These are phyloP conservation scores for Laetiporus sulphureus DNA, from an alignment of 1,284 basidiomycete genomes.

Conservation along the genomic window DNA sequence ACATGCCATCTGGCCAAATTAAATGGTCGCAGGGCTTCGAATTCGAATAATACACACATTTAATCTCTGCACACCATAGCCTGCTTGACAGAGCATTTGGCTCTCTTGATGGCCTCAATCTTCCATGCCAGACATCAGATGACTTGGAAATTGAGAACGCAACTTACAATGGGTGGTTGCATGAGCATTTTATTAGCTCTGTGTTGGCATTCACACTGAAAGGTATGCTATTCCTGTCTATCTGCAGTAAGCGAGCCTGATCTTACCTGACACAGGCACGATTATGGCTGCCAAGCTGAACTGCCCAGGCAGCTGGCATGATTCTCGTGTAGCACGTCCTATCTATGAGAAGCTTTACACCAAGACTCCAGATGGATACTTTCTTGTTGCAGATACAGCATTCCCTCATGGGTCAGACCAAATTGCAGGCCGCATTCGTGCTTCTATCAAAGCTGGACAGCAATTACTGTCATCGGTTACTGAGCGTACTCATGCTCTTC, in stretches of 20 bases:
- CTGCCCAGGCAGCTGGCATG: constrained; percentile 43
- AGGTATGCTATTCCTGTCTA: constrained; percentile 21
- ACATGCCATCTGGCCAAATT: constrained; percentile 30
- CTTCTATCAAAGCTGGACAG: constrained; percentile 33
- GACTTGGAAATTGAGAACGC: constrained; percentile 40
- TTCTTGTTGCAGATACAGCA: constrained; percentile 36
- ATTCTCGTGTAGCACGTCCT: constrained; percentile 31
- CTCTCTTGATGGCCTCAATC: constrained; percentile 24
- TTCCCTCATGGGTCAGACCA: constrained; percentile 32
- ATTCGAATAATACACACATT: constrained; percentile 1
- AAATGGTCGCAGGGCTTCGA: constrained; percentile 27
- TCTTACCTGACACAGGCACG: constrained; percentile 13
- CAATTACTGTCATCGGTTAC: constrained; percentile 18
- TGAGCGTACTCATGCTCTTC: constrained; percentile 10
- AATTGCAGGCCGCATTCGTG: constrained; percentile 28
- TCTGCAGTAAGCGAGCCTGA: too few species aligned
- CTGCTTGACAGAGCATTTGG: constrained; percentile 35
- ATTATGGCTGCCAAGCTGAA: constrained; percentile 32
- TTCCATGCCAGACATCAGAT: constrained; percentile 15
- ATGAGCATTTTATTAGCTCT: constrained; percentile 32
- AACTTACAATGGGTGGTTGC: constrained; percentile 43
- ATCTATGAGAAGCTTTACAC: constrained; percentile 31
- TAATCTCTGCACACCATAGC: constrained; percentile 26
- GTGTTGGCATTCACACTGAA: constrained; percentile 24
- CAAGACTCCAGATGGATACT: constrained; percentile 32